Conservation (phyloP, 2,329 filamentous ascomycete species). For the Trichoderma endophyticum region DNA sequence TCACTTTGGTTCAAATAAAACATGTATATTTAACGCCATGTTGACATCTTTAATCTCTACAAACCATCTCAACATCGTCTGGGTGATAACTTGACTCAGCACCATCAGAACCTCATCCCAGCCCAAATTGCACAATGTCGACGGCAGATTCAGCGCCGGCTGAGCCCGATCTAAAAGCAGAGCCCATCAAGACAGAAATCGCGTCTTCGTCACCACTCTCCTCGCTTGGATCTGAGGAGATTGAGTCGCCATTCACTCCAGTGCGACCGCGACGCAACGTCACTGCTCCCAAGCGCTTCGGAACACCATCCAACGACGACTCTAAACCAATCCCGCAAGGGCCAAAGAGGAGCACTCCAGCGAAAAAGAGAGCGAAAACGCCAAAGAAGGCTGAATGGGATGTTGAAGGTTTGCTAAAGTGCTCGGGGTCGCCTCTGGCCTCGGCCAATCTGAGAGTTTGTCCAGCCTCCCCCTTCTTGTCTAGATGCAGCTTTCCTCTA, state of each 20-base stretch:
- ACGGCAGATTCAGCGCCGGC: not conserved
- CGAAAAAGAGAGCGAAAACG: not conserved
- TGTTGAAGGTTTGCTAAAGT: slow-evolving; percentile 34
- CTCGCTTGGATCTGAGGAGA: not conserved
- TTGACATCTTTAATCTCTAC: not conserved
- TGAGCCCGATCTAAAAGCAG: not conserved
- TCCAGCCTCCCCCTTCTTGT: not conserved
- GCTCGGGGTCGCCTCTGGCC: slow-evolving; percentile 39
- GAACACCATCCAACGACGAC: not conserved
- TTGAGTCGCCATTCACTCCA: not conserved
- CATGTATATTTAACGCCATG: not conserved
- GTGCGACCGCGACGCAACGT: not conserved
- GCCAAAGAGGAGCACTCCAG: not conserved
- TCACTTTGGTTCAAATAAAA: not conserved
- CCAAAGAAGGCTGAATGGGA: slow-evolving; percentile 35
- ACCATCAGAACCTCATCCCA: not conserved
- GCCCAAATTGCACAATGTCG: not conserved
- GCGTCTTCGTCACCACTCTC: slow-evolving; percentile 7
- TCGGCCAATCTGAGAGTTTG: slow-evolving; percentile 38
- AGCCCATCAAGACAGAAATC: not conserved
- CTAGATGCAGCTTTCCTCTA: not conserved
- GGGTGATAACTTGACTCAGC: not conserved
- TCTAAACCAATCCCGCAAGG: not conserved
- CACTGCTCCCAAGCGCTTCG: not conserved
- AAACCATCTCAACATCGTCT: not conserved